Evolutionary conservation across 2,329 filamentous ascomycete species (phyloP).

Genomic region (Epicoccum nigrum): DNA sequence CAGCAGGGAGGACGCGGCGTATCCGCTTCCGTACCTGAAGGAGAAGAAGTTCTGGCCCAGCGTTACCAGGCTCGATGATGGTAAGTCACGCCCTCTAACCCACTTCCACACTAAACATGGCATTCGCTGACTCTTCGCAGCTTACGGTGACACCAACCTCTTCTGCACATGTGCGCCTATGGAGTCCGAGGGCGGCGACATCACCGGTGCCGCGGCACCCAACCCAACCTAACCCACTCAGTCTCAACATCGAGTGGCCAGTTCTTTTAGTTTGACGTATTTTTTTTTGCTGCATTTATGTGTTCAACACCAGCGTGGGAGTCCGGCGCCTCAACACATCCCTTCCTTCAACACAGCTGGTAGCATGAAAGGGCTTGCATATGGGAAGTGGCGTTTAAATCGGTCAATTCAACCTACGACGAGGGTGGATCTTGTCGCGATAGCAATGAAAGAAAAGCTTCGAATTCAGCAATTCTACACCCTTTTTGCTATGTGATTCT

Average conservation of each 20-base stretch:
- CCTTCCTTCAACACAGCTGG: conserved; percentile 21
- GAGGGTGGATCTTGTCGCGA: too few relatives aligned
- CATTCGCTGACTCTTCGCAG: conserved; percentile 56
- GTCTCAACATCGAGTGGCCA: conserved; percentile 13
- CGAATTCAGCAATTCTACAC: too few relatives aligned
- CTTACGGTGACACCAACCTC: conserved; percentile 88
- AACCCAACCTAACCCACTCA: conserved; percentile 34
- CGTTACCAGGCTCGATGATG: conserved; percentile 85
- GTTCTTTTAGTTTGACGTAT: too few relatives aligned
- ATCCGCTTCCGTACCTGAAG: conserved; percentile 78
- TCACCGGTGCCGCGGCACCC: conserved; percentile 44
- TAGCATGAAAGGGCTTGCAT: conserved; percentile 9
- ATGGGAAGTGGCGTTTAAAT: conserved; percentile 9
- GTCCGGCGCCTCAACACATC: conserved; percentile 21
- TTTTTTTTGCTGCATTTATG: conserved; percentile 19
- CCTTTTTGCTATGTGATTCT: too few relatives aligned
- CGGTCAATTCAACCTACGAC: too few relatives aligned
- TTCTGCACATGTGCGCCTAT: conserved; percentile 95
- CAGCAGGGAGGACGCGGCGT: conserved; percentile 80
- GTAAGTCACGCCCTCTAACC: conserved; percentile 57
- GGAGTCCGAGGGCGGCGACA: conserved; percentile 52
- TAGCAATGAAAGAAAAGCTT: too few relatives aligned
- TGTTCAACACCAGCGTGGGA: conserved; percentile 22
- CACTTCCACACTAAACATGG: not conserved
- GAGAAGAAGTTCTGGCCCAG: conserved; percentile 99